These are phyloP conservation scores for Oryza longistaminata DNA, from an alignment of 176 grass and related monocot genomes.

Conservation along the genomic window DNA sequence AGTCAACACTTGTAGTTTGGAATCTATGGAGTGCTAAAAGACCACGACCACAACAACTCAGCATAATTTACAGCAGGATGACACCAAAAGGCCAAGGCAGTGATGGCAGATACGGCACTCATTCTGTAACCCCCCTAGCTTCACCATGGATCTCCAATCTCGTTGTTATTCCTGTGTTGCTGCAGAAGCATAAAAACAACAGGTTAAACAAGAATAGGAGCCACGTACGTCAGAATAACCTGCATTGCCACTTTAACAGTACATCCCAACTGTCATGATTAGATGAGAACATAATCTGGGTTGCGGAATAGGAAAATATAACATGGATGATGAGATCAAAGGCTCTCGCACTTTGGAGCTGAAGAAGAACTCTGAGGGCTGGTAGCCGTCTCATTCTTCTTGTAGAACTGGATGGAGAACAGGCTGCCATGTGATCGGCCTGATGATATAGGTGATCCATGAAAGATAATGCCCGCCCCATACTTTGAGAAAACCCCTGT, in stretches of 20 bases:
- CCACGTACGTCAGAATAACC: background rate
- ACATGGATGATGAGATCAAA: background rate
- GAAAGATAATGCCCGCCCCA: conserved; percentile 36
- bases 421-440: conserved; percentile 21
- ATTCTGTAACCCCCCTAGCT: conserved; percentile 29
- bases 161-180: conserved; percentile 10
- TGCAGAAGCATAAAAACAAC: conserved; percentile 23
- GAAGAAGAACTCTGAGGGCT: conserved; percentile 34
- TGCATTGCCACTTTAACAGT: background rate
- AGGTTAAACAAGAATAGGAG: background rate
- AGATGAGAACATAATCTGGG: background rate
- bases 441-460: conserved; percentile 45
- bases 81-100: background rate
- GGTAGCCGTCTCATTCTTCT: conserved; percentile 33
- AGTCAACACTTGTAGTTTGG: background rate
- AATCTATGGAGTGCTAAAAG: background rate
- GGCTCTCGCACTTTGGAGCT: conserved; percentile 34
- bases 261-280: background rate
- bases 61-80: conserved; percentile 1
- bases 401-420: conserved; percentile 58
- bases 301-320: background rate
- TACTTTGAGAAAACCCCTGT: conserved; percentile 54
- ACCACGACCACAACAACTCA: background rate
- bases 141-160: conserved; percentile 39
- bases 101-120: background rate